A percentile compares a stretch with the other conserved stretches of the same genome.
phyloP scores from a whole-genome alignment of 345 rosid genomes.

The Rhodomyrtus tomentosa region DNA sequence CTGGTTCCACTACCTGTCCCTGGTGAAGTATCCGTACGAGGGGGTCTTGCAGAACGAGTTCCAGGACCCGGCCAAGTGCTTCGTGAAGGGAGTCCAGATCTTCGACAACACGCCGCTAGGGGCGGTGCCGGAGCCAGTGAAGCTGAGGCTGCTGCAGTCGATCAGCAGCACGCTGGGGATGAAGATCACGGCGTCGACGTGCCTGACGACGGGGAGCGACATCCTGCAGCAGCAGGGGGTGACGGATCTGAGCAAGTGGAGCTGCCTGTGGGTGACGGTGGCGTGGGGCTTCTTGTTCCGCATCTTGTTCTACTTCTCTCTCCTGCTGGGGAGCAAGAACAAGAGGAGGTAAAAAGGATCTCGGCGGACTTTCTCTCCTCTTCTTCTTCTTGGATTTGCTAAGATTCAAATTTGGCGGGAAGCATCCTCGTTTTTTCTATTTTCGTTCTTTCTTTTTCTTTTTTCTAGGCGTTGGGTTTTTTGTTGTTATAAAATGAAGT shows the following conservation, averaged over 20 bases:
- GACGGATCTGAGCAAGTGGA: constrained; percentile 67
- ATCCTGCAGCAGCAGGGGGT: constrained; percentile 58
- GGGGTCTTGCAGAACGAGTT: constrained; percentile 81
- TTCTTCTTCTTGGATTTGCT: neutral
- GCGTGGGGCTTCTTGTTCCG: constrained; percentile 90
- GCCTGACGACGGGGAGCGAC: constrained; percentile 69
- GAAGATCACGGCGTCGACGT: constrained; percentile 58
- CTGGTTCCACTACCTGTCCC: constrained; percentile 93
- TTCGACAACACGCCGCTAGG: constrained; percentile 84
- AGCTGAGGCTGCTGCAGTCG: constrained; percentile 33
- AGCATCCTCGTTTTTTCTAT: neutral
- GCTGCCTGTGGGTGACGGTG: constrained; percentile 66
- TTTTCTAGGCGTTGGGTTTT: neutral
- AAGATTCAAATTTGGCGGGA: neutral
- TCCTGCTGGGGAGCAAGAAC: constrained; percentile 89
- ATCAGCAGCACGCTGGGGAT: constrained; percentile 48
- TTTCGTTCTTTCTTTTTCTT: neutral
- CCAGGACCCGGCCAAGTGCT: constrained; percentile 53
- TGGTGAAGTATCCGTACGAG: constrained; percentile 84
- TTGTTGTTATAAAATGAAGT: neutral
- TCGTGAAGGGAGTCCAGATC: constrained; percentile 63
- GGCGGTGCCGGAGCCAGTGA: constrained; percentile 27
- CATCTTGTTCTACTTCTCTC: constrained; percentile 61
- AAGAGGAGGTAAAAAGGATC: constrained; percentile 46
- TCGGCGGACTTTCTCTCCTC: neutral